Conservation (phyloP, 371 early-diverging fungal genomes). For the Circinella minor region DNA sequence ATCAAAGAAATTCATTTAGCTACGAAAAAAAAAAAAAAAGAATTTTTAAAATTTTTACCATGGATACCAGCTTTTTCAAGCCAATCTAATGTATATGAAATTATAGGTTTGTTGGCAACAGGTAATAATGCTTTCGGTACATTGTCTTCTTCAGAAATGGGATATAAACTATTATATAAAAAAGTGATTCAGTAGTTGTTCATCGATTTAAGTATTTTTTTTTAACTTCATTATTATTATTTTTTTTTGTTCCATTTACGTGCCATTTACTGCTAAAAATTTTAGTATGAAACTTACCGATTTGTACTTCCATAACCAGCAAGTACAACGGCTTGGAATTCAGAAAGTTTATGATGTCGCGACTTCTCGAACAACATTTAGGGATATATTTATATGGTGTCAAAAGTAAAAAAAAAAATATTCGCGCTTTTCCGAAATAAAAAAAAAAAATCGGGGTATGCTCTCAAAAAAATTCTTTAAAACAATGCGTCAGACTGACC, state of each 20-base stretch:
- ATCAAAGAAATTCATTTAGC: background rate
- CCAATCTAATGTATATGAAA: constrained; percentile 92
- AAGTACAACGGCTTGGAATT: constrained; percentile 82
- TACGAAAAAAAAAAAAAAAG: background rate
- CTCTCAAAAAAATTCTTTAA: no score
- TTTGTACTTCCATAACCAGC: constrained; percentile 77
- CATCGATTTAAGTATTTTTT: no score
- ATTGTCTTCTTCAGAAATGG: constrained; percentile 81
- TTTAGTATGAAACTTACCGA: constrained; percentile 41
- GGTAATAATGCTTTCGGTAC: constrained; percentile 92
- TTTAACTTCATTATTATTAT: no score
- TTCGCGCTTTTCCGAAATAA: background rate
- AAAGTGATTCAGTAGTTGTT: no score
- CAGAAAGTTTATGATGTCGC: constrained; percentile 48
- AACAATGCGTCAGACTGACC: no score
- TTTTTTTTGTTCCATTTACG: no score
- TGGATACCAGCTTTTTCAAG: constrained; percentile 85
- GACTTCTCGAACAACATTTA: constrained; percentile 52
- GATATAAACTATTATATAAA: constrained; percentile 63
- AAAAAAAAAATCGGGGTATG: no score
- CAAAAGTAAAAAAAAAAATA: background rate
- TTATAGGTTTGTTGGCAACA: constrained; percentile 91
- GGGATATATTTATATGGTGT: no score
- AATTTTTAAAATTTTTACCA: constrained; percentile 52
- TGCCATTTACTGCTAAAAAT: no score